Conservation (phyloP, 768 basidiomycete genomes). For the Tricholoma furcatifolium region DNA sequence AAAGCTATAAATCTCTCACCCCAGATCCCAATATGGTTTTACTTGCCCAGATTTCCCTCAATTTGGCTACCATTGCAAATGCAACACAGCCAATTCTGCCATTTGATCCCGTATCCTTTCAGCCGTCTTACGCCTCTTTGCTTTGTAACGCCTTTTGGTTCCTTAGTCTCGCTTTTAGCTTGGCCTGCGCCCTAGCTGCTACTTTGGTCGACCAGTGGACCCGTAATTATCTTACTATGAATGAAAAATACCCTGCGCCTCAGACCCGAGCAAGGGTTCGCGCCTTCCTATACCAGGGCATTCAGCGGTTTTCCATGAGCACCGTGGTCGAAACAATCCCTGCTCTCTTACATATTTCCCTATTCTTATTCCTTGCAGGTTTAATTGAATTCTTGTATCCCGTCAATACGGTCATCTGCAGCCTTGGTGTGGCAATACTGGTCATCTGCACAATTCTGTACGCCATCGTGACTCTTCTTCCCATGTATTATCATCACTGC, state of each 20-base stretch:
- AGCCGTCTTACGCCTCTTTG: constrained; percentile 25
- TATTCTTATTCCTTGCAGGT: constrained; percentile 50
- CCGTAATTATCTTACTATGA: constrained; percentile 33
- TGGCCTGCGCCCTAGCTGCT: constrained; percentile 39
- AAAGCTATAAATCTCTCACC: constrained; percentile 18
- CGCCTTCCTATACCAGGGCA: constrained; percentile 37
- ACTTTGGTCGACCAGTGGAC: constrained; percentile 51
- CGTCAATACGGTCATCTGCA: constrained; percentile 29
- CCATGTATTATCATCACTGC: constrained; percentile 29
- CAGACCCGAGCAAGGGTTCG: constrained; percentile 39
- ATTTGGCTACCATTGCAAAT: constrained; percentile 12
- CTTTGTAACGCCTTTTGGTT: constrained; percentile 45
- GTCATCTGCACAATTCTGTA: constrained; percentile 29
- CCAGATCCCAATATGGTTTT: constrained; percentile 8
- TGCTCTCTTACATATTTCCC: constrained; percentile 43
- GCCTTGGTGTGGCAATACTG: constrained; percentile 28
- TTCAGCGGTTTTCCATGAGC: constrained; percentile 35
- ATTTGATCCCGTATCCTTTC: constrained; percentile 13
- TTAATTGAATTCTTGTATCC: constrained; percentile 40
- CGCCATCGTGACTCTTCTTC: constrained; percentile 28
- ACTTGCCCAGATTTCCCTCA: constrained; percentile 14
- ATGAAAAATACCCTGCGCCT: constrained; percentile 28
- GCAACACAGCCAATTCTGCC: constrained; percentile 2
- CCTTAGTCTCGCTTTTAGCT: constrained; percentile 40
- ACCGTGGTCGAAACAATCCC: constrained; percentile 40